Conservation (phyloP, 352 stramenopile genomes). For the Phytophthora citricola region DNA sequence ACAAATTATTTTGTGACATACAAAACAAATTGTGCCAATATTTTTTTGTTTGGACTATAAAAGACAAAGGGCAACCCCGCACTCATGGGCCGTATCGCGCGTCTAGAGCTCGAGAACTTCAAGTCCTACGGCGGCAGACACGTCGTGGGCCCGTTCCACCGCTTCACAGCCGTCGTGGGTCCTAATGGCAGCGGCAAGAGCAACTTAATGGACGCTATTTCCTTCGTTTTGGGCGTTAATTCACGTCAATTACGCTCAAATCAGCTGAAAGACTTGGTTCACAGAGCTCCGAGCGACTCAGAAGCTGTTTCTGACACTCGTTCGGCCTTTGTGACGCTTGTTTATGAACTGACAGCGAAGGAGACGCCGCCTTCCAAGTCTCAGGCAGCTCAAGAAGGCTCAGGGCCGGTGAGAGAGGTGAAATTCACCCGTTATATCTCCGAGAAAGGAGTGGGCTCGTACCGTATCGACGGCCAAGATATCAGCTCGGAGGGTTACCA, state of each 20-base stretch:
- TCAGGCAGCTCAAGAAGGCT: neutral
- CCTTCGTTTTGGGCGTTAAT: conserved; percentile 98
- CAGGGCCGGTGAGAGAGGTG: conserved; percentile 55
- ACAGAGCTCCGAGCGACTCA: conserved; percentile 73
- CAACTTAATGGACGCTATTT: conserved; percentile 97
- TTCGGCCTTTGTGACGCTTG: conserved; percentile 92
- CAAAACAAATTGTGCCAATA: no score
- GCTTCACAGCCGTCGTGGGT: conserved; percentile 98
- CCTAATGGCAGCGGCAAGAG: conserved; percentile 97
- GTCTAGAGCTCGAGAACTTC: conserved; percentile 99
- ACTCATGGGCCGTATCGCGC: conserved; percentile 87
- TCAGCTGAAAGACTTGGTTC: conserved; percentile 98
- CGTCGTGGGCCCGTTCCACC: conserved; percentile 96
- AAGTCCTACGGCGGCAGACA: conserved; percentile 97
- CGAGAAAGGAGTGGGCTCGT: conserved; percentile 87
- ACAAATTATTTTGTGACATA: no score
- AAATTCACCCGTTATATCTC: conserved; percentile 95
- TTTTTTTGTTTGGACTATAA: no score
- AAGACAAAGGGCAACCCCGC: neutral
- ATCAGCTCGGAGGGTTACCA: conserved; percentile 95
- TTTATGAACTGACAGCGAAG: conserved; percentile 88
- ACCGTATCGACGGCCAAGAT: conserved; percentile 81
- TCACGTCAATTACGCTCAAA: conserved; percentile 95
- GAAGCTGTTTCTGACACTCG: conserved; percentile 36
- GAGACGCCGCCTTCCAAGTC: conserved; percentile 63